A percentile compares a stretch with the other conserved stretches of the same genome.
Conservation (phyloP, 2,329 filamentous ascomycete species). For the Fusarium longipes region DNA sequence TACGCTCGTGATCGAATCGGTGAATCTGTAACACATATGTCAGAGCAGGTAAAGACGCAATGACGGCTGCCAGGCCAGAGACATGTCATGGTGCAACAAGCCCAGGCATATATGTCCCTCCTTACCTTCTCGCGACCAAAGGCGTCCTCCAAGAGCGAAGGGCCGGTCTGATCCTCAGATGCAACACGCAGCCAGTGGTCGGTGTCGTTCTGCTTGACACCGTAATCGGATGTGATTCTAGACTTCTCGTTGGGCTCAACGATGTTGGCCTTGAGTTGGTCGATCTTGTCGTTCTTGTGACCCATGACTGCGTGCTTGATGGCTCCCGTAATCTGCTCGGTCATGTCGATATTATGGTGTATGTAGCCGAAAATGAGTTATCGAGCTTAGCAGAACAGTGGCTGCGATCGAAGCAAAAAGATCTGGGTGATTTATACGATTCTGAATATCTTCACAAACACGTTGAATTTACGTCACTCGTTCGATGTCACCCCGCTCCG, state of each 20-base stretch:
- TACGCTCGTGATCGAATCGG: constrained; percentile 74
- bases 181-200: constrained; percentile 81
- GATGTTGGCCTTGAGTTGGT: constrained; percentile 69
- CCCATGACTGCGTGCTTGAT: constrained; percentile 57
- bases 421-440: rapidly evolving
- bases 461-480: constrained; percentile 40
- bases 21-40: constrained; percentile 63
- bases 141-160: constrained; percentile 76
- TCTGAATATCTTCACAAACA: neutral
- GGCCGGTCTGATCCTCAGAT: constrained; percentile 72
- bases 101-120: neutral
- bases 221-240: constrained; percentile 80
- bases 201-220: constrained; percentile 76
- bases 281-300: constrained; percentile 63
- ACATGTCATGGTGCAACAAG: neutral
- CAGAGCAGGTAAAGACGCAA: neutral
- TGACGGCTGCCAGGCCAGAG: too few relatives aligned
- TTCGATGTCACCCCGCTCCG: neutral
- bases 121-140: constrained; percentile 78
- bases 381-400: neutral
- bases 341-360: constrained; percentile 28
- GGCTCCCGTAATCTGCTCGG: constrained; percentile 46
- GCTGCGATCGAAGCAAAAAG: neutral
- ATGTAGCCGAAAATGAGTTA: neutral
- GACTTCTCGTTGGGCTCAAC: constrained; percentile 68